Percentiles rank a stretch among this genome's conserved stretches.
Conservation (phyloP, 2,329 filamentous ascomycete species). For the Aspergillus brasiliensis region DNA sequence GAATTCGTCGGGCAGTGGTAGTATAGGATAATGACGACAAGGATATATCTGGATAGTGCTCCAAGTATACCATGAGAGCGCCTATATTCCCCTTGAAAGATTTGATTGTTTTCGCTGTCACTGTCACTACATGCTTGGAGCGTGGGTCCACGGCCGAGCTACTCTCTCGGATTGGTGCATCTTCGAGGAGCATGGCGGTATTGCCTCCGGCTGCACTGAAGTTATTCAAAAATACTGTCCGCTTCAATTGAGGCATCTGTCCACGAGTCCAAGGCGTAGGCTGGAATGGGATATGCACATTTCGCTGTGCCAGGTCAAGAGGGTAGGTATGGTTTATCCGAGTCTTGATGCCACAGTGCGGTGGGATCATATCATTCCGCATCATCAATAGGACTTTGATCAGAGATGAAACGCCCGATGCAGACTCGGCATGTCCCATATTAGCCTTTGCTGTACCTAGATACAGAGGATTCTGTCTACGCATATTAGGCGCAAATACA, state of each 20-base stretch:
- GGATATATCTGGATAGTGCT: slow-evolving; percentile 43
- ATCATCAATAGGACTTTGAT: slow-evolving; percentile 43
- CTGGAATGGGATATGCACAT: slow-evolving; percentile 51
- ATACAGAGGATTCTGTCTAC: slow-evolving; percentile 51
- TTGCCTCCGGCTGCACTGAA: slow-evolving; percentile 73
- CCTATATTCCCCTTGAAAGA: slow-evolving; percentile 57
- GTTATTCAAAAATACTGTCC: slow-evolving; percentile 62
- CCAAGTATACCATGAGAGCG: slow-evolving; percentile 57
- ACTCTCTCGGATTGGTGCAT: slow-evolving; percentile 50
- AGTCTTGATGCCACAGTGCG: slow-evolving; percentile 40
- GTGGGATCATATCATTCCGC: slow-evolving; percentile 32
- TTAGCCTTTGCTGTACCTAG: slow-evolving; percentile 67
- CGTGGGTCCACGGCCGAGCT: slow-evolving; percentile 51
- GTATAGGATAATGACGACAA: slow-evolving; percentile 62
- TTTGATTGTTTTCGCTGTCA: slow-evolving; percentile 52
- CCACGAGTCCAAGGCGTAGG: slow-evolving; percentile 39
- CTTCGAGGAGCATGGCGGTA: slow-evolving; percentile 66
- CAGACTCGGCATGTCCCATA: slow-evolving; percentile 64
- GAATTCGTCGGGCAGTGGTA: slow-evolving; percentile 60
- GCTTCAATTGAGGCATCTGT: slow-evolving; percentile 25
- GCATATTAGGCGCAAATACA: slow-evolving; percentile 57
- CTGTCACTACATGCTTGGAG: slow-evolving; percentile 57
- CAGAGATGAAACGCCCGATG: slow-evolving; percentile 53
- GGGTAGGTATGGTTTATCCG: slow-evolving; percentile 51
- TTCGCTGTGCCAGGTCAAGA: slow-evolving; percentile 43